A percentile compares a stretch with the other conserved stretches of the same genome.
These are phyloP conservation scores for Arthroderma uncinatum DNA, from an alignment of 2,329 filamentous ascomycete species.

Conservation along the genomic window DNA sequence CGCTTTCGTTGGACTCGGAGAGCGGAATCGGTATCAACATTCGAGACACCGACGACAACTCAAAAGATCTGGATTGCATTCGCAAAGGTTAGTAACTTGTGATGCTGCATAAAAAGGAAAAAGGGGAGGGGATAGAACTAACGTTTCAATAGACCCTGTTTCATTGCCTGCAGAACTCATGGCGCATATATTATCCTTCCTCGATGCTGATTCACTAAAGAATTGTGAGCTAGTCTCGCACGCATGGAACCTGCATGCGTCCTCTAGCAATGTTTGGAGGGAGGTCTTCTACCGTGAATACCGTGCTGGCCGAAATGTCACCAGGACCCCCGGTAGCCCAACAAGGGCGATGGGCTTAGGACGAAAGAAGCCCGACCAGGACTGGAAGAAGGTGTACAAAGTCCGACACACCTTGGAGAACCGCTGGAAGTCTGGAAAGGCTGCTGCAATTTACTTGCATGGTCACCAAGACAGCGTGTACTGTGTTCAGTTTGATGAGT, in stretches of 20 bases:
- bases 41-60: slow-evolving; percentile 28
- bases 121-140: too few relatives aligned
- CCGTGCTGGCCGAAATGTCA: slow-evolving; percentile 24
- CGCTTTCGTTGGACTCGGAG: slow-evolving; percentile 34
- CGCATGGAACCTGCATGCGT: slow-evolving; percentile 45
- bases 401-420: slow-evolving; percentile 63
- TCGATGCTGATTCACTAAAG: slow-evolving; percentile 48
- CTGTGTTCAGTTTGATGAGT: slow-evolving; percentile 96
- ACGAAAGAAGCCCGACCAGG: slow-evolving; percentile 47
- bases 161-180: slow-evolving; percentile 49
- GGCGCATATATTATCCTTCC: slow-evolving; percentile 47
- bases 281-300: slow-evolving; percentile 49
- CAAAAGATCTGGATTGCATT: slow-evolving; percentile 25
- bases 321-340: neutral
- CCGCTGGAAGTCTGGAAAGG: slow-evolving; percentile 69
- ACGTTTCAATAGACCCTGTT: slow-evolving; percentile 40
- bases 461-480: slow-evolving; percentile 95
- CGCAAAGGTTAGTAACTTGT: slow-evolving; percentile 31
- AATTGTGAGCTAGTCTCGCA: slow-evolving; percentile 46
- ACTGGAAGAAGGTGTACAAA: slow-evolving; percentile 80
- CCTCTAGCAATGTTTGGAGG: slow-evolving; percentile 51
- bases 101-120: too few relatives aligned
- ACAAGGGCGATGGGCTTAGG: slow-evolving; percentile 38
- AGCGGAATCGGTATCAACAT: slow-evolving; percentile 41
- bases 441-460: slow-evolving; percentile 76